Percentiles rank a stretch among this genome's conserved stretches.
phyloP scores from a whole-genome alignment of 768 basidiomycete species.

The Mycena venus region DNA sequence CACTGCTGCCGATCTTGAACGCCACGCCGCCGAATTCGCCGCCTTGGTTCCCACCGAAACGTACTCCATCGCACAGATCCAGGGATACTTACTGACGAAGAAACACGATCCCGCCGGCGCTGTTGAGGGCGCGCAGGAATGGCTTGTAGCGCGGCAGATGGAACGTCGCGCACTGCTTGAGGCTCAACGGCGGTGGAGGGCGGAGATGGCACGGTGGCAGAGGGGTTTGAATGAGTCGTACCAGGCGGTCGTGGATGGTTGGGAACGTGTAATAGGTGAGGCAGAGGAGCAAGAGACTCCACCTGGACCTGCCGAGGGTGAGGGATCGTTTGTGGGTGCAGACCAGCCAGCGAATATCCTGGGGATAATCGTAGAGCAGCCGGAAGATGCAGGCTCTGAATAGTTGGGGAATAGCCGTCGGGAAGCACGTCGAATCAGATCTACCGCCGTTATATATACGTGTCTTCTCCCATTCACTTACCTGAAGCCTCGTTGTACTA shows the following conservation, averaged over 20 bases:
- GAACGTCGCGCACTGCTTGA: background rate
- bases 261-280: background rate
- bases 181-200: background rate
- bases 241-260: background rate
- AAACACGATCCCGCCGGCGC: conserved; percentile 17
- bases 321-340: no score
- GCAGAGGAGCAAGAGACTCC: no score
- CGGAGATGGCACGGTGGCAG: background rate
- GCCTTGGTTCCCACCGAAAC: conserved; percentile 39
- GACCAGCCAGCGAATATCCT: no score
- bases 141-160: conserved; percentile 40
- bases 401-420: no score
- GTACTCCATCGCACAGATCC: conserved; percentile 52
- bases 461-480: no score
- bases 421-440: no score
- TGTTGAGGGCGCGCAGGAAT: conserved; percentile 30
- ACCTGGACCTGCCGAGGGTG: no score
- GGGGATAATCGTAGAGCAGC: no score
- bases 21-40: conserved; percentile 7
- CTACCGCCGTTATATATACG: no score
- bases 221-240: background rate
- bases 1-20: background rate
- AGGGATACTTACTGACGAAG: conserved; percentile 48
- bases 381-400: no score
- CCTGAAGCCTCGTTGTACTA: no score